phyloP scores from a whole-genome alignment of 1,284 basidiomycete species.

The Hymenochaete sp. region DNA sequence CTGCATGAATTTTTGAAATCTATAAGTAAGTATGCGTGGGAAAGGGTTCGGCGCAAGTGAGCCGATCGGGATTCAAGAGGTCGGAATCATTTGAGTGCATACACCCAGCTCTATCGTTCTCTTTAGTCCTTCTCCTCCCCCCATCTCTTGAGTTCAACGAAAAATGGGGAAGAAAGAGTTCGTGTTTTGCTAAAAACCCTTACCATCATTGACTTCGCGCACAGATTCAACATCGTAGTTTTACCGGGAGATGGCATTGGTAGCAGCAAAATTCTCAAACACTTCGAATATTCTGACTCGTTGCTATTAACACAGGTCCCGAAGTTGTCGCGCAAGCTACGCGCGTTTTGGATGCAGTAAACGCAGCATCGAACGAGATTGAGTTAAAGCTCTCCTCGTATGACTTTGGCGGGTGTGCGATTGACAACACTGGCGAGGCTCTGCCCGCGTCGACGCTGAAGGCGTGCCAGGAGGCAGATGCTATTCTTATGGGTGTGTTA shows the following conservation, averaged over 20 bases:
- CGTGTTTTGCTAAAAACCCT: conserved; percentile 5
- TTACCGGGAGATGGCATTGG: conserved; percentile 97
- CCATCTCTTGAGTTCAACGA: too few species aligned
- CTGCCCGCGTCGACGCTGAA: conserved; percentile 81
- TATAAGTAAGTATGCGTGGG: conserved; percentile 1
- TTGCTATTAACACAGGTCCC: conserved; percentile 54
- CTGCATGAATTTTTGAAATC: not conserved
- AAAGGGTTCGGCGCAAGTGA: conserved; percentile 14
- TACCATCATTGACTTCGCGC: not conserved
- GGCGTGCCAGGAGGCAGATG: conserved; percentile 84
- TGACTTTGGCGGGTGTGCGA: conserved; percentile 89
- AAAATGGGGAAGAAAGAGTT: conserved; percentile 17
- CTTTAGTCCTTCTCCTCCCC: not conserved
- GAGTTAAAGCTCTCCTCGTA: conserved; percentile 72
- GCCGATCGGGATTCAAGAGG: not conserved
- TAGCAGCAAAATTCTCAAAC: conserved; percentile 38
- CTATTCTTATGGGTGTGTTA: conserved; percentile 76
- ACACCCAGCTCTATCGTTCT: conserved; percentile 1
- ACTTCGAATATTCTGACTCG: too few species aligned
- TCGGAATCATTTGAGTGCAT: not conserved
- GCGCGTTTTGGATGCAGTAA: conserved; percentile 75
- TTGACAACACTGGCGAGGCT: conserved; percentile 80
- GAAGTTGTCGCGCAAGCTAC: conserved; percentile 89
- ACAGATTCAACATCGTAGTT: conserved; percentile 78
- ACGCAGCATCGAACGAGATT: conserved; percentile 49